Conservation (phyloP, 1,284 basidiomycete species). For the Athelia psychrophila region DNA sequence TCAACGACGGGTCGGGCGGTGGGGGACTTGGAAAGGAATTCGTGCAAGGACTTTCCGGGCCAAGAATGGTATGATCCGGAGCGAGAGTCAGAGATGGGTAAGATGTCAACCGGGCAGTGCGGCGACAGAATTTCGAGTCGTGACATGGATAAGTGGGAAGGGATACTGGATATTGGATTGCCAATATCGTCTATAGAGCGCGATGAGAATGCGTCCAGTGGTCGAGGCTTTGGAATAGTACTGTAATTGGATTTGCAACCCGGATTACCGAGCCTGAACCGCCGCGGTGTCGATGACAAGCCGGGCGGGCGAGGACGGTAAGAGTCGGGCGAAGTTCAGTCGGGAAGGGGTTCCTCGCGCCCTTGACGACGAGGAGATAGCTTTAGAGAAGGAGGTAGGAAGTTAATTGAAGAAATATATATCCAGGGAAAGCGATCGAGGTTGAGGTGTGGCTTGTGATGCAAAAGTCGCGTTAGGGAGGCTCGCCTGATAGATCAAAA, state of each 20-base stretch:
- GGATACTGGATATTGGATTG: constrained; percentile 20
- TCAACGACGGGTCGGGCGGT: constrained; percentile 27
- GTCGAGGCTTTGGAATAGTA: constrained; percentile 4
- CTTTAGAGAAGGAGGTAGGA: constrained; percentile 36
- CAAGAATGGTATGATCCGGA: constrained; percentile 33
- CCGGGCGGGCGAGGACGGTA: constrained; percentile 71
- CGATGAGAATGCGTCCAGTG: constrained; percentile 7
- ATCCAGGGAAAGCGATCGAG: constrained; percentile 16
- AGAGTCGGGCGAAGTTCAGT: constrained; percentile 49
- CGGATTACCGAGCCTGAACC: constrained; percentile 66
- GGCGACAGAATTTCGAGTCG: constrained; percentile 55
- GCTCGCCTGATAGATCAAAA: constrained; percentile 55
- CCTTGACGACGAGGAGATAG: constrained; percentile 61
- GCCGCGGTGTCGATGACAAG: constrained; percentile 58
- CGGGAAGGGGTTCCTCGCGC: constrained; percentile 63
- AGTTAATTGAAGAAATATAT: constrained; percentile 15
- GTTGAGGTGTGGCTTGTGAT: constrained; percentile 9
- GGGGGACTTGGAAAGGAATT: constrained; percentile 28
- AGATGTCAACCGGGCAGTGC: constrained; percentile 41
- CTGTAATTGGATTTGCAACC: constrained; percentile 22
- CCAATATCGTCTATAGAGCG: constrained; percentile 27
- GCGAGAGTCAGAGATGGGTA: constrained; percentile 21
- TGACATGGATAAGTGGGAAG: constrained; percentile 44
- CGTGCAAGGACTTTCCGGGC: constrained; percentile 27
- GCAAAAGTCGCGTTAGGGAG: constrained; percentile 60